Percentiles rank a stretch among this genome's conserved stretches.
These are phyloP conservation scores for Protomyces lactucae-debilis DNA, from an alignment of 1,139 yeast genomes.

Conservation along the genomic window DNA sequence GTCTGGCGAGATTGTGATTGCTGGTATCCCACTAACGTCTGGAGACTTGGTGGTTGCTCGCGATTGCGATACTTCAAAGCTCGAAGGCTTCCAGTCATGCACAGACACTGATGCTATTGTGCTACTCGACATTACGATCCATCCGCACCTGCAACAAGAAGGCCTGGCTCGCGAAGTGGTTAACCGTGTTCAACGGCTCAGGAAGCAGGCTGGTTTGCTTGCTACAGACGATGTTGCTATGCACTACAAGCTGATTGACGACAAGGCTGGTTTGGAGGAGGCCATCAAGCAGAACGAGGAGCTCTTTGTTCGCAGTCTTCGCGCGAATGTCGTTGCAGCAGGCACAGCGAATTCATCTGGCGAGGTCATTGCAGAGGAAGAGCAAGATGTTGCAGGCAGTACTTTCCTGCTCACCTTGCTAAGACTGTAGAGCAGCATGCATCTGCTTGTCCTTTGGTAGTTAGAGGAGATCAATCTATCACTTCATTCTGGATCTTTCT, in stretches of 20 bases:
- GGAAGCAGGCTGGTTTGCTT: slow-evolving; percentile 92
- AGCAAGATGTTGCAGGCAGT: slow-evolving; percentile 82
- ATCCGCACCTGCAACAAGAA: slow-evolving; percentile 85
- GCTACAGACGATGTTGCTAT: slow-evolving; percentile 93
- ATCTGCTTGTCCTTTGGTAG: no score
- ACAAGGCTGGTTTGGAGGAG: slow-evolving; percentile 57
- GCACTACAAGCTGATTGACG: slow-evolving; percentile 67
- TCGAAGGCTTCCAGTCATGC: slow-evolving; percentile 35
- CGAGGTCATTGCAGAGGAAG: slow-evolving; percentile 73
- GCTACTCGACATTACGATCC: slow-evolving; percentile 79
- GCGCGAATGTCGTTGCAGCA: slow-evolving; percentile 38
- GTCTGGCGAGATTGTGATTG: slow-evolving; percentile 73
- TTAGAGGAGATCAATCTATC: no score
- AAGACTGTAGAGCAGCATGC: slow-evolving; percentile 36
- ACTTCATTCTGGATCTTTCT: no score
- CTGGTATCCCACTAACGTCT: slow-evolving; percentile 76
- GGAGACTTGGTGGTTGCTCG: slow-evolving; percentile 90
- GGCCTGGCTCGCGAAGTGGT: slow-evolving; percentile 94
- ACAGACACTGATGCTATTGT: slow-evolving; percentile 79
- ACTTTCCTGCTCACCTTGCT: slow-evolving; percentile 74
- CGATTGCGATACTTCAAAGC: slow-evolving; percentile 55
- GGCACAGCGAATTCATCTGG: slow-evolving; percentile 33
- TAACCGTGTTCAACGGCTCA: slow-evolving; percentile 94
- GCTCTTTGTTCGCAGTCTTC: slow-evolving; percentile 70
- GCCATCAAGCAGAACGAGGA: slow-evolving; percentile 62